A percentile compares a stretch with the other conserved stretches of the same genome.
Evolutionary conservation across 2,329 filamentous ascomycete genomes (phyloP).

Genomic region (Plenodomus biglobosus): DNA sequence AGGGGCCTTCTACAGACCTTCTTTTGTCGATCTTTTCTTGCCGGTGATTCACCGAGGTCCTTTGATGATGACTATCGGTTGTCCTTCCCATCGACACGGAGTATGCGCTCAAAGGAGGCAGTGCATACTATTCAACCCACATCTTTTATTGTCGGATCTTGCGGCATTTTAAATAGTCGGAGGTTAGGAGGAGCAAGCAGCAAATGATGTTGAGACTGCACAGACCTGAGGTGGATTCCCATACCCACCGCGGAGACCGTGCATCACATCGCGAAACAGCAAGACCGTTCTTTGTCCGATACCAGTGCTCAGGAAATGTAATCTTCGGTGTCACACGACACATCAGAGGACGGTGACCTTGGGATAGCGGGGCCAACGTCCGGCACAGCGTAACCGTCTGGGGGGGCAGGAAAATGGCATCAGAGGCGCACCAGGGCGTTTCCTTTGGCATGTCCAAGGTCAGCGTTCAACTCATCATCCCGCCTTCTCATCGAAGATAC

Average conservation of each 20-base stretch:
- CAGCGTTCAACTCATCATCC: background rate
- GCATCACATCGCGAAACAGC: background rate
- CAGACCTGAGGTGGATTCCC: background rate
- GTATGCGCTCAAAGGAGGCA: background rate
- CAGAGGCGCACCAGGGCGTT: background rate
- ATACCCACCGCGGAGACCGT: background rate
- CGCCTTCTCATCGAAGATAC: background rate
- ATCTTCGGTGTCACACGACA: background rate
- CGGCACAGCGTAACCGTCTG: background rate
- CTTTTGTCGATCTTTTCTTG: background rate
- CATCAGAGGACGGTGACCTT: background rate
- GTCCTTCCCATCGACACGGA: background rate
- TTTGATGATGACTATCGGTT: background rate
- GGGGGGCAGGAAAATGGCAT: background rate
- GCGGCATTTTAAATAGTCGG: background rate
- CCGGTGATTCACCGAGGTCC: background rate
- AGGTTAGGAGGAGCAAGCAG: background rate
- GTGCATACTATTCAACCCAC: background rate
- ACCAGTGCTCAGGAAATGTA: background rate
- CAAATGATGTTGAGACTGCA: background rate
- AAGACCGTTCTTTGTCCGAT: background rate
- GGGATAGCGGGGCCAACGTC: background rate
- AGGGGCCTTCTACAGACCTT: background rate
- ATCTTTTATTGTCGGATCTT: constrained; percentile 1
- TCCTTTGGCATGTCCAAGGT: background rate